A percentile compares a stretch with the other conserved stretches of the same genome.
These are phyloP conservation scores for Lavandula angustifolia DNA, from an alignment of 257 asterid genomes.

Conservation along the genomic window DNA sequence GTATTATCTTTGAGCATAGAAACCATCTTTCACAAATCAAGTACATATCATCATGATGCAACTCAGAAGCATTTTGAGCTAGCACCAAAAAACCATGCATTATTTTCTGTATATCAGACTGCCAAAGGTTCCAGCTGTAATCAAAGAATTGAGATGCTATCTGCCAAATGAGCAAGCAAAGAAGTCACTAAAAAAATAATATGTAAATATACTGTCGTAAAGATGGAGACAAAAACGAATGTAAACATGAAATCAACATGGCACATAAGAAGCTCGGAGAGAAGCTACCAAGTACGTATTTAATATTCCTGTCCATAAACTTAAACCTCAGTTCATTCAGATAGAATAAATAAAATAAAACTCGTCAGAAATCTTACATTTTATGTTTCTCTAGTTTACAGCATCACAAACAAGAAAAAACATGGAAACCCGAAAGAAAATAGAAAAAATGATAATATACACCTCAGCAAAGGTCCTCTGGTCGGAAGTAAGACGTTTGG, in stretches of 20 bases:
- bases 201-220: slow-evolving; percentile 21
- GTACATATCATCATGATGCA: slow-evolving; percentile 68
- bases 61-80: slow-evolving; percentile 73
- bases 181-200: slow-evolving; percentile 36
- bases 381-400: slow-evolving; percentile 13
- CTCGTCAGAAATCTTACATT: neutral
- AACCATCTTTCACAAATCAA: slow-evolving; percentile 96
- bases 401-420: slow-evolving; percentile 15
- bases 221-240: slow-evolving; percentile 26
- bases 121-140: slow-evolving; percentile 99
- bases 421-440: slow-evolving; percentile 6
- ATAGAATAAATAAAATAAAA: slow-evolving; percentile 11
- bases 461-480: slow-evolving; percentile 94
- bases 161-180: slow-evolving; percentile 66
- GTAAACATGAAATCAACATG: slow-evolving; percentile 2
- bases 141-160: slow-evolving; percentile 90
- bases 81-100: slow-evolving; percentile 75
- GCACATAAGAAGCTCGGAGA: slow-evolving; percentile 14
- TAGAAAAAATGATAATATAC: slow-evolving; percentile 30
- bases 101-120: slow-evolving; percentile 77
- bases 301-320: slow-evolving; percentile 10
- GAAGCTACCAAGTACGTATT: neutral
- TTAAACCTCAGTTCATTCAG: neutral
- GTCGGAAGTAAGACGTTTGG: slow-evolving; percentile 83
- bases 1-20: slow-evolving; percentile 85